phyloP scores from a whole-genome alignment of 768 basidiomycete genomes.

The Amanita rubescens region DNA sequence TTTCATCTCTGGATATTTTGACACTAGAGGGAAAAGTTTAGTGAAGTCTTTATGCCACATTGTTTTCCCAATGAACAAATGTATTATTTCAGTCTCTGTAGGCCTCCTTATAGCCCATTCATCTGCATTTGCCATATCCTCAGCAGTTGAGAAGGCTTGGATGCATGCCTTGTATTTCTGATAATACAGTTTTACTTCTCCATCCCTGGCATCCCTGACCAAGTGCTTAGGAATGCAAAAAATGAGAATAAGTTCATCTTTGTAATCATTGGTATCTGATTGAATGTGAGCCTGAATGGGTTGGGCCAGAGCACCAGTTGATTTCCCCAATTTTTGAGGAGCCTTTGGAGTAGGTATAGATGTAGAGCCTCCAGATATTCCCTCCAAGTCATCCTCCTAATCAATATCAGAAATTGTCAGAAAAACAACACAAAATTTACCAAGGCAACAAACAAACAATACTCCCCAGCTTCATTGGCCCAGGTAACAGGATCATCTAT shows the following conservation, averaged over 20 bases:
- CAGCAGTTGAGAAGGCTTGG: not conserved
- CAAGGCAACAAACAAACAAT: not conserved
- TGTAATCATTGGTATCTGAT: not conserved
- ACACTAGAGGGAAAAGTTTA: not conserved
- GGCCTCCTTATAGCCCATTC: not conserved
- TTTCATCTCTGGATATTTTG: not conserved
- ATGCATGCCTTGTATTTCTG: no score
- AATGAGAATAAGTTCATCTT: not conserved
- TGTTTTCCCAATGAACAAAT: not conserved
- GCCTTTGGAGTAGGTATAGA: not conserved
- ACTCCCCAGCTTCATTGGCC: not conserved
- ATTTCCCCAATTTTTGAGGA: not conserved
- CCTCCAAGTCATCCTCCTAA: not conserved
- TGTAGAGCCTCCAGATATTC: not conserved
- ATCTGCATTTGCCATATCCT: not conserved
- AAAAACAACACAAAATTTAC: not conserved
- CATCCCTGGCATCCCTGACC: no score
- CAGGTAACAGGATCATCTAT: constrained; percentile 1
- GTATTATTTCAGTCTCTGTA: not conserved
- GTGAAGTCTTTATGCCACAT: not conserved
- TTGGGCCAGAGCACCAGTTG: not conserved
- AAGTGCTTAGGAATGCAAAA: not conserved
- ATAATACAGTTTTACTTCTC: no score
- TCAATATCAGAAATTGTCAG: not conserved
- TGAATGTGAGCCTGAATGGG: no score